Percentiles rank a stretch among this genome's conserved stretches.
Conservation (phyloP, 345 rosid genomes). For the Gossypium thurberi region DNA sequence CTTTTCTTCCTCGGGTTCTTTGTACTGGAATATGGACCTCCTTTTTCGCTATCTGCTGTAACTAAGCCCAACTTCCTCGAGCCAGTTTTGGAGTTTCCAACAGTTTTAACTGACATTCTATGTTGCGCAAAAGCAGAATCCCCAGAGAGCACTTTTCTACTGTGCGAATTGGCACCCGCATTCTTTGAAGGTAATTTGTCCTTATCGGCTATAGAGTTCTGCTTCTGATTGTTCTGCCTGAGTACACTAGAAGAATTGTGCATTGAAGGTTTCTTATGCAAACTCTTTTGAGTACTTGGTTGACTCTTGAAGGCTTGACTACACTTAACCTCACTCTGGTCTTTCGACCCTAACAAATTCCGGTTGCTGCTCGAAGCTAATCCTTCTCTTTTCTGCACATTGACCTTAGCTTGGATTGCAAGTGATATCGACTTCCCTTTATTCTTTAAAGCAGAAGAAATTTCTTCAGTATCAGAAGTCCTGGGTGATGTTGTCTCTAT, state of each 20-base stretch:
- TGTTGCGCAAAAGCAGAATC: slow-evolving; percentile 31
- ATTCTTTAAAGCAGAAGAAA: slow-evolving; percentile 37
- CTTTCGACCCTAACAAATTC: slow-evolving; percentile 37
- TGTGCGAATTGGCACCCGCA: slow-evolving; percentile 25
- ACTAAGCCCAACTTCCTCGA: slow-evolving; percentile 49
- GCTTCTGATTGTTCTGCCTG: slow-evolving; percentile 87
- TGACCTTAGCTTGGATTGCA: slow-evolving; percentile 84
- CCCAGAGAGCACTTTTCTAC: slow-evolving; percentile 34
- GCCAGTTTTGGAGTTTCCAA: slow-evolving; percentile 40
- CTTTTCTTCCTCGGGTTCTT: slow-evolving; percentile 62
- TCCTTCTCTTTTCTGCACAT: slow-evolving; percentile 70
- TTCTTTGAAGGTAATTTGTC: slow-evolving; percentile 43
- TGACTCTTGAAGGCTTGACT: slow-evolving; percentile 55
- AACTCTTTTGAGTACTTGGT: slow-evolving; percentile 40
- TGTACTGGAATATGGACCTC: slow-evolving; percentile 22
- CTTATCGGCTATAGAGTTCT: slow-evolving; percentile 46
- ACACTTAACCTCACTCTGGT: slow-evolving; percentile 42
- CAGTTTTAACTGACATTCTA: slow-evolving; percentile 30
- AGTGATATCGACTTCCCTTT: slow-evolving; percentile 73
- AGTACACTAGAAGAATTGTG: slow-evolving; percentile 49
- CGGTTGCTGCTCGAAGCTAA: slow-evolving; percentile 32
- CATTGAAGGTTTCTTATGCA: slow-evolving; percentile 39
- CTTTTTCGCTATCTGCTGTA: slow-evolving; percentile 33
- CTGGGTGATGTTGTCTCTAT: slow-evolving; percentile 31
- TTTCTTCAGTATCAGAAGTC: slow-evolving; percentile 41